Evolutionary conservation across 768 basidiomycete genomes (phyloP).

Genomic region (Pleurotus giganteus): DNA sequence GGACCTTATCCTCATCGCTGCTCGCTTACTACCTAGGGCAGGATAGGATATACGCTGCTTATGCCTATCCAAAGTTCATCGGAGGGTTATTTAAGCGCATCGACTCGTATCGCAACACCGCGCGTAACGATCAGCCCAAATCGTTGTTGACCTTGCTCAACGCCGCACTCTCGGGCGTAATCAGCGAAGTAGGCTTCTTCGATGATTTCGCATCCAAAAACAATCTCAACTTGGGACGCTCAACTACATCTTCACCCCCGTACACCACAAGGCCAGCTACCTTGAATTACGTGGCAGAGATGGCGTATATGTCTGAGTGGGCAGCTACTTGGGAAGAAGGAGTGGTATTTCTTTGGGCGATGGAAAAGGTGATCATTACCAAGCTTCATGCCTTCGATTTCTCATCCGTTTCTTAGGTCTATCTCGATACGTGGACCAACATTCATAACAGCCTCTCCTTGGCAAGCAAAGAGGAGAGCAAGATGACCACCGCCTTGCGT

Average conservation of each 20-base stretch:
- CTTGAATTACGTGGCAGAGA: slow-evolving; percentile 69
- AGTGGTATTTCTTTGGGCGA: slow-evolving; percentile 73
- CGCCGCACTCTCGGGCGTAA: slow-evolving; percentile 51
- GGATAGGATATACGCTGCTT: slow-evolving; percentile 71
- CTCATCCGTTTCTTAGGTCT: slow-evolving; percentile 41
- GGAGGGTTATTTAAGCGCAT: slow-evolving; percentile 62
- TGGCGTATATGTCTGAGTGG: slow-evolving; percentile 48
- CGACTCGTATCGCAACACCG: slow-evolving; percentile 43
- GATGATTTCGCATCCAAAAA: slow-evolving; percentile 42
- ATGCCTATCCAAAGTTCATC: slow-evolving; percentile 73
- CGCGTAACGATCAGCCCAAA: slow-evolving; percentile 37
- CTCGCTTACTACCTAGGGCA: slow-evolving; percentile 69
- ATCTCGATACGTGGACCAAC: slow-evolving; percentile 65
- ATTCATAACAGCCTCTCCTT: slow-evolving; percentile 29
- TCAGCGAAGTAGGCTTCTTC: slow-evolving; percentile 60
- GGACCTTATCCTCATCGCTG: slow-evolving; percentile 42
- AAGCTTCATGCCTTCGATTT: neutral
- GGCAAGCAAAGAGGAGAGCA: slow-evolving; percentile 4
- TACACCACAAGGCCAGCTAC: slow-evolving; percentile 61
- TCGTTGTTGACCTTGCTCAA: slow-evolving; percentile 31
- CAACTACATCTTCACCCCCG: slow-evolving; percentile 59
- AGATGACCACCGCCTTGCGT: slow-evolving; percentile 28
- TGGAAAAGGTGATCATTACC: slow-evolving; percentile 56
- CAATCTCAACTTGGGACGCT: slow-evolving; percentile 43
- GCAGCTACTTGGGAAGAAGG: slow-evolving; percentile 55